Evolutionary conservation across 2,329 filamentous ascomycete species (phyloP), one percentile per base, ranked within the genome.

Genomic region (Pestalotiopsis sp.): DNA sequence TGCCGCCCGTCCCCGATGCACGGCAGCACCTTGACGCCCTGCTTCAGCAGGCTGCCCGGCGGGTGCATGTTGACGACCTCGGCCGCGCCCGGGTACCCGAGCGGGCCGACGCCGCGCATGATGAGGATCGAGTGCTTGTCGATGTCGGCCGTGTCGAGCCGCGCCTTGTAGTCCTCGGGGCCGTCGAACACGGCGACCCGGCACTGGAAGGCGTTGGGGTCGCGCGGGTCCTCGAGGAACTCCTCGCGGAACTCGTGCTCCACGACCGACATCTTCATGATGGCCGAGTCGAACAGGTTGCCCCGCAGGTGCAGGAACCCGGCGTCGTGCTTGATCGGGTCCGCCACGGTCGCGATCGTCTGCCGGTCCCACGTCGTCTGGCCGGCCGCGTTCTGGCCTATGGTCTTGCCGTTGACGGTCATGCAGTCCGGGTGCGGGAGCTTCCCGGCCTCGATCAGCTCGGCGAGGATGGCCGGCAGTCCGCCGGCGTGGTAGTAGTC

Each of bases 1-100:
- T 88, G 86, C 61, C 86, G 78, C 1, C 86, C 86, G 72, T 88
- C 86, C 6, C 86, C 86, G 69, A 88, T 84, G 68, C 84, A 86
- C 7, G 83, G 82, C 62, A 88, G 75, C 61, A 84, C 78, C 71
- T 80, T 74, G 69, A 87, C 75, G 65, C 86, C 83, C 73, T 84
- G 74, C 70, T 80, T 81, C 58, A 86, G 72, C 4, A 61, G 58
- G 11, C 25, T 38, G 12, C 39, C 57, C 2, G 38, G 68, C 5
- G 49, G 20, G n/a, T 59, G 63, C 61, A 62, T 86, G 74, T 86
- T 86, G 68, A 86, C 84, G 23, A 86, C 84, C 71, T 86, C 84
- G 3, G 84, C 84, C 0, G 84, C 83, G 13, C 84, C 84, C 0
- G 84, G 84, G 70, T 85, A 86, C 0, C 84, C 84, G 5, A 85